These are phyloP conservation scores for Halophytophthora polymorphica DNA, from an alignment of 352 stramenopile genomes.

Conservation along the genomic window DNA sequence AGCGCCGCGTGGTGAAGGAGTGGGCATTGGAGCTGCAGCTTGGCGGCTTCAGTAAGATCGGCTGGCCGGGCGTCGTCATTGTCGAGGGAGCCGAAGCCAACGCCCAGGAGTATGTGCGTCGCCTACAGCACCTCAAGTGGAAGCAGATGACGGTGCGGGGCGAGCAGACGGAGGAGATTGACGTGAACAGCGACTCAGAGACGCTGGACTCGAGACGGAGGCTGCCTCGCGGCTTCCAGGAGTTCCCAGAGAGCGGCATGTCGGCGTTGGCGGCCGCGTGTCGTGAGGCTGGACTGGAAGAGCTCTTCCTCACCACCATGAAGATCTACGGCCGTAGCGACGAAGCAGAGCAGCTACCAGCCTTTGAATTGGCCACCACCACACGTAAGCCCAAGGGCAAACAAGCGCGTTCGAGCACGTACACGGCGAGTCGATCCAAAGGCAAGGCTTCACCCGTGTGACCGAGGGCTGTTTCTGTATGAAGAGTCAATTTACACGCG, in stretches of 20 bases:
- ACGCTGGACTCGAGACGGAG: conserved; percentile 29
- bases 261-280: conserved; percentile 52
- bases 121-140: conserved; percentile 72
- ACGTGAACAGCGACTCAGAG: neutral
- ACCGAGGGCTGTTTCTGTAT: conserved; percentile 17
- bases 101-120: conserved; percentile 66
- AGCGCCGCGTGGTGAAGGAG: conserved; percentile 67
- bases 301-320: conserved; percentile 78
- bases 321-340: conserved; percentile 55
- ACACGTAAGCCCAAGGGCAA: too few species aligned
- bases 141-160: conserved; percentile 82
- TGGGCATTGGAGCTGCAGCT: conserved; percentile 68
- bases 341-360: too few species aligned
- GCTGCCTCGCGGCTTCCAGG: conserved; percentile 43
- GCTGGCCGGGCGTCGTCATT: conserved; percentile 76
- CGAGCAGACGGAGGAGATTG: conserved; percentile 48
- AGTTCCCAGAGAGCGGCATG: conserved; percentile 71
- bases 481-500: conserved; percentile 42
- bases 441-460: neutral
- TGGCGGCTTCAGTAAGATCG: conserved; percentile 76
- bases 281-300: conserved; percentile 41
- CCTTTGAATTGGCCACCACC: too few species aligned
- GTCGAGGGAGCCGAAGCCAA: conserved; percentile 56
- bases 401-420: too few species aligned
- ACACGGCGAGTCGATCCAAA: too few species aligned